A percentile compares a stretch with the other conserved stretches of the same genome.
These are phyloP conservation scores for Scleroderma citrinum DNA, from an alignment of 768 basidiomycete species.

Conservation along the genomic window DNA sequence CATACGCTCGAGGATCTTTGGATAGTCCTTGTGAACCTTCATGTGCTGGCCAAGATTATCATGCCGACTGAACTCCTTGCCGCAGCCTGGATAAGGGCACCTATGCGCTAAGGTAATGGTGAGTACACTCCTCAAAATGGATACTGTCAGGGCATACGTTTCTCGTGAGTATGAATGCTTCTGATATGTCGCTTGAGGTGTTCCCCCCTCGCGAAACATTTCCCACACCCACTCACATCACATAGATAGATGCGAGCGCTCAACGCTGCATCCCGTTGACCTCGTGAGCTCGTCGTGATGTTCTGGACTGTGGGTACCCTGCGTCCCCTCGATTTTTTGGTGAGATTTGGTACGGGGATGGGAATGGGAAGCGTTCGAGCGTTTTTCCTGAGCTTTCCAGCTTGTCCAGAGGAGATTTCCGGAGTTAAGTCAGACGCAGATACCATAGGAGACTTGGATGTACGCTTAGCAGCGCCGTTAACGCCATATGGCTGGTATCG, in stretches of 20 bases:
- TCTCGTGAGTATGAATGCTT: slow-evolving; percentile 88
- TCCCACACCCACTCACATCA: slow-evolving; percentile 77
- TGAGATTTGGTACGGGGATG: slow-evolving; percentile 61
- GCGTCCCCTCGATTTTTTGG: slow-evolving; percentile 65
- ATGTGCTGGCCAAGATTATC: slow-evolving; percentile 88
- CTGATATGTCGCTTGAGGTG: slow-evolving; percentile 86
- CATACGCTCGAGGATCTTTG: slow-evolving; percentile 23
- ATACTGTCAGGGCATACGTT: slow-evolving; percentile 51
- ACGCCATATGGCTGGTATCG: slow-evolving; percentile 29
- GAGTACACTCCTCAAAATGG: slow-evolving; percentile 4
- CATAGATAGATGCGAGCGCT: slow-evolving; percentile 60
- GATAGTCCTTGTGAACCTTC: slow-evolving; percentile 59
- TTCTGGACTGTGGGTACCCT: slow-evolving; percentile 51
- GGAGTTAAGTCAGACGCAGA: slow-evolving; percentile 26
- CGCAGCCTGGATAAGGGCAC: slow-evolving; percentile 75
- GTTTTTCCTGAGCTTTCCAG: slow-evolving; percentile 28
- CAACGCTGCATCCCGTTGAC: slow-evolving; percentile 32
- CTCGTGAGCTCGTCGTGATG: slow-evolving; percentile 18
- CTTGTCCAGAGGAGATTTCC: slow-evolving; percentile 17
- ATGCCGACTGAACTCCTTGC: slow-evolving; percentile 79
- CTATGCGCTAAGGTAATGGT: slow-evolving; percentile 54
- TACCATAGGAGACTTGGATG: slow-evolving; percentile 27
- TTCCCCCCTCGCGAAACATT: slow-evolving; percentile 84
- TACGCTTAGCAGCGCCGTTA: slow-evolving; percentile 22
- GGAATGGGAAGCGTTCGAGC: slow-evolving; percentile 45